Percentiles rank a stretch among this genome's conserved stretches.
Evolutionary conservation across 345 rosid species (phyloP).

Genomic region (Cardamine chenopodiifolia): DNA sequence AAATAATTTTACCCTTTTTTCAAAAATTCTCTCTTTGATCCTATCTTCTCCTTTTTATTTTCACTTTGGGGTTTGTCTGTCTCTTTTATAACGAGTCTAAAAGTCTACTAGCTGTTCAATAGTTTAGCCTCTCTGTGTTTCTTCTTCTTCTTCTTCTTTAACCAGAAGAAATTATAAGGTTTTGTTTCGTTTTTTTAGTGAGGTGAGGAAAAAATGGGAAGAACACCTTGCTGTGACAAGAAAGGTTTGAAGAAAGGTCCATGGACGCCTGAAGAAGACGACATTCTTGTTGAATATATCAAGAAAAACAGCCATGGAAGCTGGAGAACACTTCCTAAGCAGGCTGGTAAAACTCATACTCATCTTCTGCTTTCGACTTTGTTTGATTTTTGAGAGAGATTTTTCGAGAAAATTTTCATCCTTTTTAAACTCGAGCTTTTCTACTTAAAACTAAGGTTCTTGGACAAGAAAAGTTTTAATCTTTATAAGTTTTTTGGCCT

Average conservation of each 20-base stretch:
- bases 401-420: slow-evolving; percentile 3
- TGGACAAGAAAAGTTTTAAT: not conserved
- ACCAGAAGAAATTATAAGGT: not conserved
- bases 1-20: slow-evolving; percentile 13
- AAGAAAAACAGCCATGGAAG: slow-evolving; percentile 87
- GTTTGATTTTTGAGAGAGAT: not conserved
- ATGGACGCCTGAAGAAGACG: slow-evolving; percentile 96
- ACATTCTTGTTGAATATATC: slow-evolving; percentile 70
- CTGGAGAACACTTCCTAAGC: slow-evolving; percentile 93
- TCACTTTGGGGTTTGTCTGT: slow-evolving; percentile 36
- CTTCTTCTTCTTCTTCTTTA: slow-evolving; percentile 1
- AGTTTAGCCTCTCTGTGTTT: slow-evolving; percentile 15
- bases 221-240: slow-evolving; percentile 86
- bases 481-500: not conserved
- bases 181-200: slow-evolving; percentile 18
- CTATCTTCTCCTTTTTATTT: slow-evolving; percentile 23
- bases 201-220: slow-evolving; percentile 60
- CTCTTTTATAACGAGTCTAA: slow-evolving; percentile 23
- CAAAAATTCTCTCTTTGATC: slow-evolving; percentile 38
- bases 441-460: not conserved
- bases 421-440: not conserved
- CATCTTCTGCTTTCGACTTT: not conserved
- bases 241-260: slow-evolving; percentile 94
- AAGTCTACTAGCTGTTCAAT: slow-evolving; percentile 1
- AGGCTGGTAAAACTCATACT: slow-evolving; percentile 55